Conservation (phyloP, 78 protist genomes). For the Emiliania huxleyi region DNA sequence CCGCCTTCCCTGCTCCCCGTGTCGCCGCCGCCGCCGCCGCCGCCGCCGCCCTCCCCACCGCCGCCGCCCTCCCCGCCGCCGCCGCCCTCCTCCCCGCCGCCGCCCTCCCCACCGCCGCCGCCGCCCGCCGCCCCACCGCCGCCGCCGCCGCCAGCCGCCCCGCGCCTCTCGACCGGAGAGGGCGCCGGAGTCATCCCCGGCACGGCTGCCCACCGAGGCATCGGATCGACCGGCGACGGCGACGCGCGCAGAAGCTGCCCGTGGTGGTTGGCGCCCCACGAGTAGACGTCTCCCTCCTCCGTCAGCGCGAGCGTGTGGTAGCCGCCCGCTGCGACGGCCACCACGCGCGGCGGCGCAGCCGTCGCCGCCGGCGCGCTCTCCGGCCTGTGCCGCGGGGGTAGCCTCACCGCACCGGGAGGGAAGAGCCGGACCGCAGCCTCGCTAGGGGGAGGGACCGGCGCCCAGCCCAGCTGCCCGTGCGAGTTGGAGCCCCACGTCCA, state of each 20-base stretch:
- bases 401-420: neutral
- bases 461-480: neutral
- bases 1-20: no score
- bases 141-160: no score
- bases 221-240: no score
- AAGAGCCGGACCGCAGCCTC: neutral
- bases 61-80: no score
- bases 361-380: neutral
- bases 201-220: no score
- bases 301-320: neutral
- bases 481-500: neutral
- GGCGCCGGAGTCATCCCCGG: neutral
- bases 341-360: neutral
- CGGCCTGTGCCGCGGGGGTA: neutral
- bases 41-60: no score
- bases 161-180: neutral
- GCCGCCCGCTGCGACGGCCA: neutral
- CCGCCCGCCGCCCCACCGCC: no score
- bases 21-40: no score
- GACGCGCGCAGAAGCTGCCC: neutral
- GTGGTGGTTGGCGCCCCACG: neutral
- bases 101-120: no score
- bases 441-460: neutral
- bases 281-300: neutral
- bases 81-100: no score